Conservation (phyloP, 2,329 filamentous ascomycete genomes). For the Diplodia sapinea region DNA sequence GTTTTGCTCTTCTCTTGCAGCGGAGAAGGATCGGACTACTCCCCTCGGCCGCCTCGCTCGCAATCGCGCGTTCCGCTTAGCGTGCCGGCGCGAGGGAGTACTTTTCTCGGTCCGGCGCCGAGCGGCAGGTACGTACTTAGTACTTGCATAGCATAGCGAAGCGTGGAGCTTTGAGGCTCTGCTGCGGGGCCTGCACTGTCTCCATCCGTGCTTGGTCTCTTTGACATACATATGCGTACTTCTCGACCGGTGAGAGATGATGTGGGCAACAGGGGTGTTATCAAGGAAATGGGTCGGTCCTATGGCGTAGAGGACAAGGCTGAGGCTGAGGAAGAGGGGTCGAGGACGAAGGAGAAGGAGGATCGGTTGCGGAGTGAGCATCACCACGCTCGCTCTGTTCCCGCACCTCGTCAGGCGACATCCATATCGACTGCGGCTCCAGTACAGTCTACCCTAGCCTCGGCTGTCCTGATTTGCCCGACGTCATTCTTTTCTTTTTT, state of each 20-base stretch:
- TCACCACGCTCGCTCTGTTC: background rate
- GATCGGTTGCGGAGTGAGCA: background rate
- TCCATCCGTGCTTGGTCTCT: background rate
- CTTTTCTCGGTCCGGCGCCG: background rate
- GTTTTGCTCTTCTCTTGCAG: too few relatives aligned
- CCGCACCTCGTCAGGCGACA: too few relatives aligned
- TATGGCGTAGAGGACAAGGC: background rate
- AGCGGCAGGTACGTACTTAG: background rate
- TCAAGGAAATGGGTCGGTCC: background rate
- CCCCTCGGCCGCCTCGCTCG: background rate
- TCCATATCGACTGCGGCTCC: too few relatives aligned
- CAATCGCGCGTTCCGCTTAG: background rate
- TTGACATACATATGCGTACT: background rate
- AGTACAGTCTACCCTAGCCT: background rate
- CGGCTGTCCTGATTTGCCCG: background rate
- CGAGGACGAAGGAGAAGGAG: background rate
- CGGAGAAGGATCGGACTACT: too few relatives aligned
- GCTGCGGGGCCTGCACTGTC: background rate
- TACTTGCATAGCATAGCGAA: background rate
- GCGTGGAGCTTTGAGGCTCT: background rate
- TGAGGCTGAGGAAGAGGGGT: slow-evolving; percentile 2
- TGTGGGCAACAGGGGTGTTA: background rate
- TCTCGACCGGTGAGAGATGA: background rate
- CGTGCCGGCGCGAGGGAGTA: background rate
- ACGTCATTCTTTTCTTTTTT: background rate